Evolutionary conservation across 805 yeast genomes (phyloP).

Genomic region (Teunomyces tritomae): DNA sequence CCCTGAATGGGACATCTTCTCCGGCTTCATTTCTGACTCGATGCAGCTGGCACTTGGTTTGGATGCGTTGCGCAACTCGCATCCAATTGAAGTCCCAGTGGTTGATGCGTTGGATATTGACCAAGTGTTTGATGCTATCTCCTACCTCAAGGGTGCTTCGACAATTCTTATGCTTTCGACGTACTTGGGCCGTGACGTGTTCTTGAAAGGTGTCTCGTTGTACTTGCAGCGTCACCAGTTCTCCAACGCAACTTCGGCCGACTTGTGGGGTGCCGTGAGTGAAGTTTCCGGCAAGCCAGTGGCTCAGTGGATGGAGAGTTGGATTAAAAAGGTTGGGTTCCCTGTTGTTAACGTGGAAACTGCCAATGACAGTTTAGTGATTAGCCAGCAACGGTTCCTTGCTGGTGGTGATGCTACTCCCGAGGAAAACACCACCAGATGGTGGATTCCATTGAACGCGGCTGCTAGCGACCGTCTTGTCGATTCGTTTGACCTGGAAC

Average conservation of each 20-base stretch:
- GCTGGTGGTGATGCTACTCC: conserved; percentile 57
- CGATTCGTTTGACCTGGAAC: conserved; percentile 25
- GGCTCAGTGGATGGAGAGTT: conserved; percentile 55
- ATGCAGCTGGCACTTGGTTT: conserved; percentile 51
- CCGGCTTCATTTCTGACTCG: conserved; percentile 49
- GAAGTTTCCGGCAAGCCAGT: conserved; percentile 65
- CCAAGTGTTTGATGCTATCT: conserved; percentile 79
- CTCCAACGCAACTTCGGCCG: conserved; percentile 71
- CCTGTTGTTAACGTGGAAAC: conserved; percentile 59
- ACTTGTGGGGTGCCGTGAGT: conserved; percentile 67
- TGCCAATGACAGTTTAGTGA: conserved; percentile 32
- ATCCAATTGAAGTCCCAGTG: conserved; percentile 83
- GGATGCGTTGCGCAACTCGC: conserved; percentile 62
- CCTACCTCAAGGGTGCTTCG: conserved; percentile 80
- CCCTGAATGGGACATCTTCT: conserved; percentile 82
- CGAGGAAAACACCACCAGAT: conserved; percentile 53
- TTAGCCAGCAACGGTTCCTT: conserved; percentile 61
- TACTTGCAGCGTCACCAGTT: conserved; percentile 63
- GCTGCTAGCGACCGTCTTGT: conserved; percentile 2
- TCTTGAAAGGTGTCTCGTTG: conserved; percentile 68
- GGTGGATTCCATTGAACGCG: conserved; percentile 57
- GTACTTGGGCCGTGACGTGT: conserved; percentile 64
- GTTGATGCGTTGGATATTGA: conserved; percentile 73
- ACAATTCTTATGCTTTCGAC: conserved; percentile 73
- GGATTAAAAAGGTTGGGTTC: conserved; percentile 75